phyloP scores from a whole-genome alignment of 768 basidiomycete species.

The Trametes sanguinea region DNA sequence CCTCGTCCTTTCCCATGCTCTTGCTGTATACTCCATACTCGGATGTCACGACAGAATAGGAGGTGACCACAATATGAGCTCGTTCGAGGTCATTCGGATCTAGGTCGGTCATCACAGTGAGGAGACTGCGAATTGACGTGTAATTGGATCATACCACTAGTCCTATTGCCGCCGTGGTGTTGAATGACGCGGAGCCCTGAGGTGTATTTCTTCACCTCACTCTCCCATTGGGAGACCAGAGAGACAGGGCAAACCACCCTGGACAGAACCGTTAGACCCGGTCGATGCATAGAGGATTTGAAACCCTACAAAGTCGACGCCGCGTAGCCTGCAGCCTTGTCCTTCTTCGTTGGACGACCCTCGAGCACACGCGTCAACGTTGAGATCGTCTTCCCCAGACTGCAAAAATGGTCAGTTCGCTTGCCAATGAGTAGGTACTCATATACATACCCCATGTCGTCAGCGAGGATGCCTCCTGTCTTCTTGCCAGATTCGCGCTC shows the following conservation, averaged over 20 bases:
- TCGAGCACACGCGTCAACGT: slow-evolving; percentile 86
- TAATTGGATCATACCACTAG: slow-evolving; percentile 53
- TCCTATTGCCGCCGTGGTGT: slow-evolving; percentile 80
- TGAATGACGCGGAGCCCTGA: slow-evolving; percentile 67
- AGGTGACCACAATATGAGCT: slow-evolving; percentile 80
- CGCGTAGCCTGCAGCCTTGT: slow-evolving; percentile 72
- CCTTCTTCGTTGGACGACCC: slow-evolving; percentile 67
- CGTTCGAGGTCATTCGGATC: slow-evolving; percentile 56
- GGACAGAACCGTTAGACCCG: neutral
- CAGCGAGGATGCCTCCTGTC: slow-evolving; percentile 86
- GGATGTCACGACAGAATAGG: slow-evolving; percentile 81
- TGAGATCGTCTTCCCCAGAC: slow-evolving; percentile 90
- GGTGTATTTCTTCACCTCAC: slow-evolving; percentile 77
- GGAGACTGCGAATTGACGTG: neutral
- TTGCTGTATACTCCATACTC: slow-evolving; percentile 64
- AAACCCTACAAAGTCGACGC: slow-evolving; percentile 65
- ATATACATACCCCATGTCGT: slow-evolving; percentile 76
- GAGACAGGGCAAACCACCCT: slow-evolving; percentile 89
- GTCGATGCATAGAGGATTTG: neutral
- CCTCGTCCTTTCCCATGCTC: slow-evolving; percentile 52
- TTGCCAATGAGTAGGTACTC: neutral
- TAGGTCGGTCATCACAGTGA: slow-evolving; percentile 28
- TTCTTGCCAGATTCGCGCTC: slow-evolving; percentile 79
- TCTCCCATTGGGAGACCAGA: slow-evolving; percentile 88
- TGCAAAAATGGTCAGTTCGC: slow-evolving; percentile 31